phyloP scores from a whole-genome alignment of 2,329 filamentous ascomycete species.

The Hymenoscyphus salicellus region DNA sequence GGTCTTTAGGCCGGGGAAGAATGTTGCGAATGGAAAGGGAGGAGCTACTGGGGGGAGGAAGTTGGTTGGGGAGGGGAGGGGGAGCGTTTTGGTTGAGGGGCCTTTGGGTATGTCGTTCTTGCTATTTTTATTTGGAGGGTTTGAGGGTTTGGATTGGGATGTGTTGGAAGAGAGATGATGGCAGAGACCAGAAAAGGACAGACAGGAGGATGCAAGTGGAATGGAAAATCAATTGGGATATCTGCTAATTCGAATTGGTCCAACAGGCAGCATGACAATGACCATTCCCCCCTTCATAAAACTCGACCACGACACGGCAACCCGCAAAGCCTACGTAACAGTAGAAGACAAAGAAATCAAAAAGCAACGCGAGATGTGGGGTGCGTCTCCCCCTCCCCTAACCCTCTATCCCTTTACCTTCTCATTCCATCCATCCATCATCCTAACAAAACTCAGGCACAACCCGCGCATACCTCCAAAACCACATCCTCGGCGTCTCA shows the following conservation, averaged over 20 bases:
- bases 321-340: constrained; percentile 63
- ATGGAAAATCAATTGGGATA: neutral
- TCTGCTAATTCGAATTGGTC: constrained; percentile 8
- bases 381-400: constrained; percentile 46
- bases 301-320: constrained; percentile 63
- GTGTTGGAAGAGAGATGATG: neutral
- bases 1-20: constrained; percentile 56
- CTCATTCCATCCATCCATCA: neutral
- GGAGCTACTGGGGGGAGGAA: constrained; percentile 16
- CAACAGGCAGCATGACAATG: constrained; percentile 68
- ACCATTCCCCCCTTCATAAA: constrained; percentile 76
- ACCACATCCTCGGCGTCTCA: constrained; percentile 88
- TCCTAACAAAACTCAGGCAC: constrained; percentile 59
- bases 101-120: constrained; percentile 60
- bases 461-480: constrained; percentile 82
- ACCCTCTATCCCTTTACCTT: no score
- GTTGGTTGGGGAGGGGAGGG: constrained; percentile 41
- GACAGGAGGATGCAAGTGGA: neutral
- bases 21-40: constrained; percentile 6
- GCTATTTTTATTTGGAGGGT: neutral
- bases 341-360: constrained; percentile 66
- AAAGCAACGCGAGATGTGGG: constrained; percentile 94
- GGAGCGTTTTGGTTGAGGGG: constrained; percentile 69
- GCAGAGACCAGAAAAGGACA: neutral
- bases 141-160: neutral